A percentile compares a stretch with the other conserved stretches of the same genome.
These are phyloP conservation scores for Globisporangium orthogonon DNA, from an alignment of 352 stramenopile genomes.

Conservation along the genomic window DNA sequence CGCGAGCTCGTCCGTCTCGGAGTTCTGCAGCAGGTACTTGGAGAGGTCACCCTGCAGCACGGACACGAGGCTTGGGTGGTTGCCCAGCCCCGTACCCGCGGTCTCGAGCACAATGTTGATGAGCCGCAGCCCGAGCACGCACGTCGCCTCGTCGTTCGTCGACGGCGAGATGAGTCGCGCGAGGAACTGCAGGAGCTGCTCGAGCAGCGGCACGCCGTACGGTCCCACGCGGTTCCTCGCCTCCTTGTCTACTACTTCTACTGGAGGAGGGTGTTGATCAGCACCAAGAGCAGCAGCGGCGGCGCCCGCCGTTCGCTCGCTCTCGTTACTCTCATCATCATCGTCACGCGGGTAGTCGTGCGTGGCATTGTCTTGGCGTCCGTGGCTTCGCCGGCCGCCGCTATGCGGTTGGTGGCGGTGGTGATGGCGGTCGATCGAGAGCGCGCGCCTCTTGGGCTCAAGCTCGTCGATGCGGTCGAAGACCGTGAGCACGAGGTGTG, in stretches of 20 bases:
- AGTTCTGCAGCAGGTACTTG: conserved; percentile 95
- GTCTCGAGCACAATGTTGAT: conserved; percentile 98
- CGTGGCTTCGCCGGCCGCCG: neutral
- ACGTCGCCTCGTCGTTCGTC: conserved; percentile 86
- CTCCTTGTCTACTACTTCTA: conserved; percentile 2
- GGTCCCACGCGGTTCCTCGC: conserved; percentile 21
- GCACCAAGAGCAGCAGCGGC: too few species aligned
- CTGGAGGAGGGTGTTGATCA: too few species aligned
- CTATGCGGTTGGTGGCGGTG: neutral
- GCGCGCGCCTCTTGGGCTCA: conserved; percentile 20
- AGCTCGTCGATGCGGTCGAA: conserved; percentile 90
- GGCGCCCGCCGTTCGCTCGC: too few species aligned
- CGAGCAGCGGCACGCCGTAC: conserved; percentile 88
- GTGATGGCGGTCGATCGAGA: neutral
- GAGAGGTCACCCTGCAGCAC: conserved; percentile 94
- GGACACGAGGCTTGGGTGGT: conserved; percentile 74
- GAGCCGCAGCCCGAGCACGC: conserved; percentile 88
- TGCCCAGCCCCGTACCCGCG: conserved; percentile 77
- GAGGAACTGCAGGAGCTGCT: conserved; percentile 93
- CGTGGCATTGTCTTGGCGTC: too few species aligned
- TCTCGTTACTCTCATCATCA: neutral
- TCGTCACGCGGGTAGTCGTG: conserved; percentile 5
- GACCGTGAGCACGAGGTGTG: conserved; percentile 95
- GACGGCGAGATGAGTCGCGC: conserved; percentile 90
- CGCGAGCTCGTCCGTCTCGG: conserved; percentile 91